Percentiles rank a stretch among this genome's conserved stretches.
Evolutionary conservation across 768 basidiomycete genomes (phyloP).

Genomic region (Antrodiella citrinella): DNA sequence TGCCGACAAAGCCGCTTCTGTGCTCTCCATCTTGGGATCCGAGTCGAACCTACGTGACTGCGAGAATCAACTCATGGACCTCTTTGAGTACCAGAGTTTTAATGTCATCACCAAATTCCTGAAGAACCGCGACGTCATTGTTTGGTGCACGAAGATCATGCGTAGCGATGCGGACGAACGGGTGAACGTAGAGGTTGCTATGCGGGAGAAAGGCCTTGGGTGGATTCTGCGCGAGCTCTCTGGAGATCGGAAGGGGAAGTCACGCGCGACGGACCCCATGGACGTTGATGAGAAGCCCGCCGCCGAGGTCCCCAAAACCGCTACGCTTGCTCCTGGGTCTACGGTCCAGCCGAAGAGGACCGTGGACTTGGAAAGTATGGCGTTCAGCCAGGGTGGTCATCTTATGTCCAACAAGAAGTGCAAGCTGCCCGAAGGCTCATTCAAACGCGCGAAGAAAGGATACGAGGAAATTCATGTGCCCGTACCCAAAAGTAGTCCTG

Average conservation of each 20-base stretch:
- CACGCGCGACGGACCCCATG: slow-evolving; percentile 52
- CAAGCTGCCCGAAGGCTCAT: slow-evolving; percentile 94
- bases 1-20: slow-evolving; percentile 80
- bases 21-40: slow-evolving; percentile 78
- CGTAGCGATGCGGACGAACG: slow-evolving; percentile 83
- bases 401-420: slow-evolving; percentile 99
- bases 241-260: slow-evolving; percentile 67
- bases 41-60: slow-evolving; percentile 85
- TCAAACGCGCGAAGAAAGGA: slow-evolving; percentile 93
- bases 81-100: slow-evolving; percentile 91
- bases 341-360: slow-evolving; percentile 77
- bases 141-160: slow-evolving; percentile 97
- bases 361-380: slow-evolving; percentile 88
- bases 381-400: slow-evolving; percentile 94
- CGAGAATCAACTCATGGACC: slow-evolving; percentile 93
- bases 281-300: slow-evolving; percentile 62
- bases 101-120: slow-evolving; percentile 84
- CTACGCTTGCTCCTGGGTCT: slow-evolving; percentile 81
- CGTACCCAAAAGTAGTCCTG: slow-evolving; percentile 72
- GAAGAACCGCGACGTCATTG: slow-evolving; percentile 92
- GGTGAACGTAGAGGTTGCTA: slow-evolving; percentile 92
- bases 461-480: slow-evolving; percentile 98
- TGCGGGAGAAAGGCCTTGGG: slow-evolving; percentile 94
- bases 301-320: slow-evolving; percentile 62
- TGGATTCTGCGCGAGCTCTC: slow-evolving; percentile 90